Evolutionary conservation across 495 filamentous ascomycete genomes (phyloP).

Genomic region (Penicillium lagena): DNA sequence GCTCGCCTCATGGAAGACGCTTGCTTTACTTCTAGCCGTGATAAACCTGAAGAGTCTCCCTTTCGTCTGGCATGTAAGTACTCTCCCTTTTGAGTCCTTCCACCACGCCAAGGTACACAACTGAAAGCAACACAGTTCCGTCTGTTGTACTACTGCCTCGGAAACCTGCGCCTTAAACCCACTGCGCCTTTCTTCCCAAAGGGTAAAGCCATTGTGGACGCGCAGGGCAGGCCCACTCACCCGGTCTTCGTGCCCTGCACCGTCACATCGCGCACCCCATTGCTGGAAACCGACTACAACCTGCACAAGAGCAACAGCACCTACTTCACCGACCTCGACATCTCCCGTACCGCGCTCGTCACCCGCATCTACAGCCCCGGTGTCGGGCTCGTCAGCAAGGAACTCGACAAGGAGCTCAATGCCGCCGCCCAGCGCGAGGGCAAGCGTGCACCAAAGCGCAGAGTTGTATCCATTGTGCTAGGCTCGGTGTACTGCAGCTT

Average conservation of each 20-base stretch:
- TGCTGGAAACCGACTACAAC: constrained; percentile 62
- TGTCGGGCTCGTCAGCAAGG: constrained; percentile 41
- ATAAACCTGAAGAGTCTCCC: constrained; percentile 58
- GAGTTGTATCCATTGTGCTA: constrained; percentile 47
- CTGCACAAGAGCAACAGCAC: constrained; percentile 69
- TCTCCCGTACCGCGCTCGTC: constrained; percentile 58
- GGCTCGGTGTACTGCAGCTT: constrained; percentile 63
- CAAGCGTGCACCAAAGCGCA: constrained; percentile 34
- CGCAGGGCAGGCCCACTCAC: constrained; percentile 30
- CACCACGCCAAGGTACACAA: neutral
- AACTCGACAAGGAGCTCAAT: constrained; percentile 35
- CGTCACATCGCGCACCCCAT: constrained; percentile 44
- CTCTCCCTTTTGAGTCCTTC: neutral
- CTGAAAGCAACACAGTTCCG: constrained; percentile 31
- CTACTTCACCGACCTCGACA: constrained; percentile 69
- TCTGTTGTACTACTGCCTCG: constrained; percentile 40
- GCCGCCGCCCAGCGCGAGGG: constrained; percentile 32
- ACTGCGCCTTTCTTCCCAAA: constrained; percentile 30
- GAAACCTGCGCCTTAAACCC: constrained; percentile 44
- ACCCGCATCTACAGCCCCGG: constrained; percentile 53
- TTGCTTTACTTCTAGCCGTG: constrained; percentile 48
- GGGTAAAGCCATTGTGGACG: constrained; percentile 20
- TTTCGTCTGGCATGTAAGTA: constrained; percentile 59
- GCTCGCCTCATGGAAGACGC: constrained; percentile 43
- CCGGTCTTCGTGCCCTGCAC: constrained; percentile 51